phyloP scores from a whole-genome alignment of 2,329 filamentous ascomycete species.

The Aureobasidium vineae region DNA sequence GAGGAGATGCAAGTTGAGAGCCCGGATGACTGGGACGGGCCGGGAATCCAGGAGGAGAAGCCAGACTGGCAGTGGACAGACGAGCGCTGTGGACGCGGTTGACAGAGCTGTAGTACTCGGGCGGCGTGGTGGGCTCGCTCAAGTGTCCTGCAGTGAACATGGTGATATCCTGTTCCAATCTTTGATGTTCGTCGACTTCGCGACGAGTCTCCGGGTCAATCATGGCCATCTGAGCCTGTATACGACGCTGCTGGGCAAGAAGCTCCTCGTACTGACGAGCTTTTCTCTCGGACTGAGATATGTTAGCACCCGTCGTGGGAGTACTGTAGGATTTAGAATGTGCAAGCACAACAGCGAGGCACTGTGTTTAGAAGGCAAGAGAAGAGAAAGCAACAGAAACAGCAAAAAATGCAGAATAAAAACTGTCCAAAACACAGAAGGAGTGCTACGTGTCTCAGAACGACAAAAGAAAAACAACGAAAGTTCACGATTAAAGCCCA shows the following conservation, averaged over 20 bases:
- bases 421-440: no score
- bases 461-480: background rate
- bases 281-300: constrained; percentile 80
- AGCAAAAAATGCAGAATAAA: background rate
- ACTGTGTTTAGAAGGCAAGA: background rate
- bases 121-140: constrained; percentile 93
- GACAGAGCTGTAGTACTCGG: constrained; percentile 70
- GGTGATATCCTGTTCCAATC: constrained; percentile 76
- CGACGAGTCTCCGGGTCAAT: constrained; percentile 80
- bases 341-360: background rate
- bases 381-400: background rate
- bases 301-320: constrained; percentile 28
- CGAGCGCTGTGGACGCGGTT: constrained; percentile 70
- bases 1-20: constrained; percentile 77
- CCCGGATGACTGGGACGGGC: constrained; percentile 69
- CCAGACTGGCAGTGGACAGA: constrained; percentile 84
- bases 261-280: constrained; percentile 89
- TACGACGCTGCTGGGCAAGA: constrained; percentile 81
- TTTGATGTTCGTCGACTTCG: constrained; percentile 78
- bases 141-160: constrained; percentile 67
- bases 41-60: constrained; percentile 67
- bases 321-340: background rate
- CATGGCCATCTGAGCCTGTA: constrained; percentile 89
- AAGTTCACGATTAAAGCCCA: background rate
- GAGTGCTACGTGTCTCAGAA: background rate